Conservation (phyloP, 345 rosid genomes). For the Gossypium anomalum region DNA sequence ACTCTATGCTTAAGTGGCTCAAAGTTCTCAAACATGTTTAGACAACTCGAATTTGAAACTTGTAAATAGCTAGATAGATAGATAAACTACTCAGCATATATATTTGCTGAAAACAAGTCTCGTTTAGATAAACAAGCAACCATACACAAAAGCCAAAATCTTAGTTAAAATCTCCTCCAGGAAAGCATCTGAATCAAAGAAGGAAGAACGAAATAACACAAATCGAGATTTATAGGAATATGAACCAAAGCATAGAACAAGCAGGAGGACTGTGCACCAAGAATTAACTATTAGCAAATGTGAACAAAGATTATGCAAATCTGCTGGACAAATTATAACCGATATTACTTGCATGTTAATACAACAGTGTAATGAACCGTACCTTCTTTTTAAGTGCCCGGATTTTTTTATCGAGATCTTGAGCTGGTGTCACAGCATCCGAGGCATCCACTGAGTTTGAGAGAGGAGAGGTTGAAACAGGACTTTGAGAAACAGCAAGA, state of each 20-base stretch:
- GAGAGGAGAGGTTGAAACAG: constrained; percentile 25
- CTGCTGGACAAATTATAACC: background rate
- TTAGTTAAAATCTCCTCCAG: too few relatives aligned
- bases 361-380: constrained; percentile 19
- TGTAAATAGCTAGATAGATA: too few relatives aligned
- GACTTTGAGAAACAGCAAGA: constrained; percentile 53
- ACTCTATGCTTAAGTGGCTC: background rate
- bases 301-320: background rate
- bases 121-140: too few relatives aligned
- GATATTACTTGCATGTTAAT: background rate
- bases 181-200: background rate
- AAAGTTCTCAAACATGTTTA: background rate
- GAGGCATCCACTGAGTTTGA: constrained; percentile 35
- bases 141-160: too few relatives aligned
- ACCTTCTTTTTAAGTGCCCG: constrained; percentile 93
- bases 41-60: background rate
- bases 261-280: background rate
- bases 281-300: background rate
- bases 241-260: background rate
- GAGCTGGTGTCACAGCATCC: constrained; percentile 35
- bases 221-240: background rate
- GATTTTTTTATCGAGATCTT: constrained; percentile 72
- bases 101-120: too few relatives aligned
- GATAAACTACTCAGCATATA: too few relatives aligned
- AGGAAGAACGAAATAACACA: background rate